Evolutionary conservation across 805 yeast species (phyloP), one percentile per base, ranked within the genome.

Genomic region (Ogataea pilisensis): DNA sequence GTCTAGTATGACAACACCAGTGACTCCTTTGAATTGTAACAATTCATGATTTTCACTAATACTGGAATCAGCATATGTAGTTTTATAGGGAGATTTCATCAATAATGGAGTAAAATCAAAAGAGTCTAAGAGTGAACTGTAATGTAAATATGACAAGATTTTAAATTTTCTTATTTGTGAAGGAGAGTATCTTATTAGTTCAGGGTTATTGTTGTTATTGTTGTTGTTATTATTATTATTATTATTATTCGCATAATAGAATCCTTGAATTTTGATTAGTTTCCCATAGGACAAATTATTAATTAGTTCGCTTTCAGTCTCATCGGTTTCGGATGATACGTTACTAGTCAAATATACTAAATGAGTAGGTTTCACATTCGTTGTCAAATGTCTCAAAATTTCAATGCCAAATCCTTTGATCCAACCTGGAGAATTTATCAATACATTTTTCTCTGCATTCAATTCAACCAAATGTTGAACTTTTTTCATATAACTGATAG

Each of bases 371-470:
- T 67, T 61, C 2, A 75, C 58, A 8, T 58, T 43, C 0, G 51
- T 44, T 2, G 80, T 65, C 2, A 84, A 61, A 21, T 69, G 64
- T 13, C 61, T 66, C n/a, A 85, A 66, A 8, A 89, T 62, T 35
- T 78, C 82, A 13, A 81, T 68, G 0, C 97, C 97, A 46, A 78
- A 79, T 0, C 96, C 97, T 60, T 85, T 85, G 24, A 88, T 75
- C 96, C 96, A 89, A 0, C 96, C 96, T 0, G 96, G 91, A 1
- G 90, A 76, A 53, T 89, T 89, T 4, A 90, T 70, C 1, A 89
- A 58, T 3, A 88, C 61, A 5, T 14, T 18, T 13, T 43, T 42
- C 66, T 42, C 35, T 7, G 72, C 17, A 53, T 57, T 39, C 35
- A 53, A 24, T 50, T 54, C 49, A 8, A 74, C 55, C 16, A 86